A percentile compares a stretch with the other conserved stretches of the same genome.
phyloP scores from a whole-genome alignment of 75 land plant species.

The Cupressus sempervirens region DNA sequence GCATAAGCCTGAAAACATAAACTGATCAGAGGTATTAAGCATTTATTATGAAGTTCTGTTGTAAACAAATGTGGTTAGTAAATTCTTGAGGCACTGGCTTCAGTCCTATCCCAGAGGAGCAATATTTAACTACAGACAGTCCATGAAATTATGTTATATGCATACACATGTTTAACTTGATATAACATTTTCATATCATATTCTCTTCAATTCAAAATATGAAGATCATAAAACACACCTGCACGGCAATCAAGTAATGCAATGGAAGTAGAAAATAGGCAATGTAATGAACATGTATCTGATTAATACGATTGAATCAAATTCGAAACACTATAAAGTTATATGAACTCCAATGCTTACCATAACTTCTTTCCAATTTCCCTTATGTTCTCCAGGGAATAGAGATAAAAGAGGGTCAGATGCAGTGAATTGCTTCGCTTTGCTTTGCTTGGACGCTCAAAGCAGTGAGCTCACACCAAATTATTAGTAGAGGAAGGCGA shows the following conservation, averaged over 20 bases:
- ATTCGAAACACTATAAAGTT: not conserved
- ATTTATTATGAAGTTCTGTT: not conserved
- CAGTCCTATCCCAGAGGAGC: not conserved
- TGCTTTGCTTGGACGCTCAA: not conserved
- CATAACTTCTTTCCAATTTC: not conserved
- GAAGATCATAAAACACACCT: too few species aligned
- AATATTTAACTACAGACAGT: too few species aligned
- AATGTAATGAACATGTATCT: too few species aligned
- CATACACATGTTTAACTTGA: too few species aligned
- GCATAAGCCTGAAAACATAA: constrained; percentile 19
- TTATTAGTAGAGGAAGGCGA: not conserved
- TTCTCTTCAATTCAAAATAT: too few species aligned
- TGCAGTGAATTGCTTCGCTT: not conserved
- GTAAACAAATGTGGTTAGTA: too few species aligned
- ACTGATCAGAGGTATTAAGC: not conserved
- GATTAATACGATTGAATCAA: too few species aligned
- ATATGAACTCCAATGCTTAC: not conserved
- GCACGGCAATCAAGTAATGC: too few species aligned
- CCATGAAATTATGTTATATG: too few species aligned
- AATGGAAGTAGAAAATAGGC: too few species aligned
- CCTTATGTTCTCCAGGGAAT: not conserved
- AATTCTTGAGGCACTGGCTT: not conserved
- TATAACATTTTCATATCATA: too few species aligned
- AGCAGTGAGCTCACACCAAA: not conserved
- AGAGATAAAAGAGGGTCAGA: not conserved